phyloP scores from a whole-genome alignment of 2,329 filamentous ascomycete species.

The Spiromastix sp. region DNA sequence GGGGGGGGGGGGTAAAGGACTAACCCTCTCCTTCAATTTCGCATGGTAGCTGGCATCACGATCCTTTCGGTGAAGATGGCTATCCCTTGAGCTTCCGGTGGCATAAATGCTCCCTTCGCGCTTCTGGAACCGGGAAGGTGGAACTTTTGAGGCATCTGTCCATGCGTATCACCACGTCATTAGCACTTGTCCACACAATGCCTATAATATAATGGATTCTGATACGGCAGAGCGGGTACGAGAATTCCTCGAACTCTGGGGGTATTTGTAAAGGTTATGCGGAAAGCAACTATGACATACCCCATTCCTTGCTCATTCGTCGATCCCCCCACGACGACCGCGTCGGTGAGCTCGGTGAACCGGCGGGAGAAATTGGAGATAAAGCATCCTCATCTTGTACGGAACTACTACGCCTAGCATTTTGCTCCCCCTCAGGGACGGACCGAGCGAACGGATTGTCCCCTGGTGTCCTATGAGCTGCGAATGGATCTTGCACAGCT shows the following conservation, averaged over 20 bases:
- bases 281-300: too few relatives aligned
- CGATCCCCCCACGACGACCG: slow-evolving; percentile 14
- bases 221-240: background rate
- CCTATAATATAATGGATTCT: too few relatives aligned
- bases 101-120: slow-evolving; percentile 59
- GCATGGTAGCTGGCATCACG: slow-evolving; percentile 49
- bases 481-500: slow-evolving; percentile 1
- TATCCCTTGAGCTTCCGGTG: slow-evolving; percentile 54
- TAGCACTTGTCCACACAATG: too few relatives aligned
- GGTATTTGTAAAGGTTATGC: background rate
- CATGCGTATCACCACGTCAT: too few relatives aligned
- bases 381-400: background rate
- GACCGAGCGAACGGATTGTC: slow-evolving; percentile 2
- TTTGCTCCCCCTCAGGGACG: background rate
- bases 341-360: background rate
- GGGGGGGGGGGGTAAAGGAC: slow-evolving; percentile 1
- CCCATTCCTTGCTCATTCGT: slow-evolving; percentile 27
- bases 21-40: slow-evolving; percentile 36
- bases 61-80: slow-evolving; percentile 51
- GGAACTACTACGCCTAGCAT: background rate
- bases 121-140: slow-evolving; percentile 59
- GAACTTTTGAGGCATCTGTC: slow-evolving; percentile 54
- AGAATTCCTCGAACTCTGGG: too few relatives aligned
- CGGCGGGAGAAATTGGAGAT: background rate
- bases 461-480: slow-evolving; percentile 1